Evolutionary conservation across 2,329 filamentous ascomycete species (phyloP).

Genomic region (Verticillium zaregamsianum): DNA sequence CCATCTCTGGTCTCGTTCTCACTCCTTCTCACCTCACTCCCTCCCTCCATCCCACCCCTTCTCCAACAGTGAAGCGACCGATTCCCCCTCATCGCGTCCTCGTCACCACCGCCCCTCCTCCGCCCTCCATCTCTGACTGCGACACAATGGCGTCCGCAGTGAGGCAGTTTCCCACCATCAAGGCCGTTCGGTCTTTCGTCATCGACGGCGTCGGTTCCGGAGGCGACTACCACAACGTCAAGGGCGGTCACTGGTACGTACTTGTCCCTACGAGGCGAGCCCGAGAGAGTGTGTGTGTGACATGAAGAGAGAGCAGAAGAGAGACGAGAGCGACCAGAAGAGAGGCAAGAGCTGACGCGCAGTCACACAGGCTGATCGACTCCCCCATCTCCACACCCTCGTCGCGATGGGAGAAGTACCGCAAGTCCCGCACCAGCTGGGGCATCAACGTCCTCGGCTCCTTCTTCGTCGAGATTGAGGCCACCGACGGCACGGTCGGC

Average conservation of each 20-base stretch:
- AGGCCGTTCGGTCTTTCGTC: constrained; percentile 68
- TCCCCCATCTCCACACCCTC: constrained; percentile 89
- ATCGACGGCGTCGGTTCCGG: constrained; percentile 57
- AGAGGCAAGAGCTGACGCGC: constrained; percentile 26
- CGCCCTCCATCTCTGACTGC: background rate
- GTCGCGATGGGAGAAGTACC: constrained; percentile 84
- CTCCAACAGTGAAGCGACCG: background rate
- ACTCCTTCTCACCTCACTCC: background rate
- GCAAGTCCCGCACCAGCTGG: constrained; percentile 84
- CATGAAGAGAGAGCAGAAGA: background rate
- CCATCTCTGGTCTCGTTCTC: background rate
- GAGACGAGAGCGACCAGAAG: background rate
- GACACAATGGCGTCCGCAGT: constrained; percentile 40
- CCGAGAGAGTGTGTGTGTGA: too few relatives aligned
- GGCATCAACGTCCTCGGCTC: constrained; percentile 94
- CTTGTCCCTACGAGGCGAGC: background rate
- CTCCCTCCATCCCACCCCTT: background rate
- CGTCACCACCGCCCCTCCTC: background rate
- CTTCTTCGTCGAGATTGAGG: constrained; percentile 86
- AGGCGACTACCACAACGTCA: constrained; percentile 91
- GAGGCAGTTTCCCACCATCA: constrained; percentile 67
- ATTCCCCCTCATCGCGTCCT: background rate
- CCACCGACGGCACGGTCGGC: constrained; percentile 84
- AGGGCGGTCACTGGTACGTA: constrained; percentile 62
- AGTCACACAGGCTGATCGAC: constrained; percentile 72